A percentile compares a stretch with the other conserved stretches of the same genome.
Conservation (phyloP, 192 early-diverging fungal species). For the Podila clonocystis region DNA sequence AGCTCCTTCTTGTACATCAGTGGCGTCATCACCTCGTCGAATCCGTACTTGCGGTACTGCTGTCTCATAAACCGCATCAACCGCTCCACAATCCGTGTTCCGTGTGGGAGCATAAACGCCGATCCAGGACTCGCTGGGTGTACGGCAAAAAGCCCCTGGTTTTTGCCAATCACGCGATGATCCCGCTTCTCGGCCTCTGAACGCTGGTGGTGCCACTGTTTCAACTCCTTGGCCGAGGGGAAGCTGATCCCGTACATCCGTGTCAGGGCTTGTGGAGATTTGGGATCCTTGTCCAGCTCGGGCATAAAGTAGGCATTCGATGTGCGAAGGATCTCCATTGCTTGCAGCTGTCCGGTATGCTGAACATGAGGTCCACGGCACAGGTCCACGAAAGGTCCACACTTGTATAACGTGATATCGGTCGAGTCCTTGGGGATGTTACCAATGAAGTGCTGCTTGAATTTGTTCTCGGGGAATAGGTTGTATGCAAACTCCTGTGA, state of each 20-base stretch:
- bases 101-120: slow-evolving; percentile 79
- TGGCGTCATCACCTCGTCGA: slow-evolving; percentile 91
- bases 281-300: slow-evolving; percentile 52
- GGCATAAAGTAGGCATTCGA: slow-evolving; percentile 73
- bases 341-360: slow-evolving; percentile 68
- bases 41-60: slow-evolving; percentile 82
- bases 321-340: slow-evolving; percentile 63
- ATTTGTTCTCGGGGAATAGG: slow-evolving; percentile 77
- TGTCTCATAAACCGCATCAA: slow-evolving; percentile 78
- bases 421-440: slow-evolving; percentile 54
- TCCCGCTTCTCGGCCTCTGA: slow-evolving; percentile 69
- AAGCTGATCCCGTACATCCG: slow-evolving; percentile 82
- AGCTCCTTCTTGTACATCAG: slow-evolving; percentile 91
- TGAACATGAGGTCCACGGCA: slow-evolving; percentile 82
- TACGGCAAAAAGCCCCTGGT: slow-evolving; percentile 76
- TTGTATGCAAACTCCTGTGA: slow-evolving; percentile 64
- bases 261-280: slow-evolving; percentile 65
- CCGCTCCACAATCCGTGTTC: slow-evolving; percentile 82
- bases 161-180: slow-evolving; percentile 75
- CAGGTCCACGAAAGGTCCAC: slow-evolving; percentile 79
- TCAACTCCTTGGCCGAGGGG: slow-evolving; percentile 59
- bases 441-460: slow-evolving; percentile 76
- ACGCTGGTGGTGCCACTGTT: slow-evolving; percentile 60
- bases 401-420: slow-evolving; percentile 71
- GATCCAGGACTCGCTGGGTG: slow-evolving; percentile 77